These are phyloP conservation scores for Fusarium fujikuroi DNA, from an alignment of 2,329 filamentous ascomycete species.

Conservation along the genomic window DNA sequence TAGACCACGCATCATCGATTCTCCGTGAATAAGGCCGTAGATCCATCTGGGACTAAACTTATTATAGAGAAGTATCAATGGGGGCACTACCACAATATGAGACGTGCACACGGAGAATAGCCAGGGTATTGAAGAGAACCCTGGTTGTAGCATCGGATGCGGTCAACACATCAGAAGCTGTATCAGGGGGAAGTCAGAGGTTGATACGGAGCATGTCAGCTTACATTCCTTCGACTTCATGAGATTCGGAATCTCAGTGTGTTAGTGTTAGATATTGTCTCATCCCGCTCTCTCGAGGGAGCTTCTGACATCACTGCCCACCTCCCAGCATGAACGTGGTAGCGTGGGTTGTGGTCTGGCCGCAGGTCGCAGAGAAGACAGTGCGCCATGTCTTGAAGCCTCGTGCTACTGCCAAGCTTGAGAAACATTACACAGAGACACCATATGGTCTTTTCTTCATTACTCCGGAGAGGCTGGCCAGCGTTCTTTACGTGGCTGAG, in stretches of 20 bases:
- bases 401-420: slow-evolving; percentile 16
- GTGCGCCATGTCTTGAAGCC: slow-evolving; percentile 36
- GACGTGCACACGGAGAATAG: slow-evolving; percentile 45
- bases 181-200: slow-evolving; percentile 25
- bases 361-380: slow-evolving; percentile 26
- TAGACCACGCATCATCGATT: slow-evolving; percentile 24
- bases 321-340: slow-evolving; percentile 16
- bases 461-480: slow-evolving; percentile 38
- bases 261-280: slow-evolving; percentile 32
- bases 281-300: slow-evolving; percentile 29
- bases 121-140: slow-evolving; percentile 38
- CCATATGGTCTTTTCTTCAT: slow-evolving; percentile 34
- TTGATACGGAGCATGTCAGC: slow-evolving; percentile 26
- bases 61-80: slow-evolving; percentile 1
- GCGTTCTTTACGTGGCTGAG: slow-evolving; percentile 34
- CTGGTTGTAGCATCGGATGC: slow-evolving; percentile 33
- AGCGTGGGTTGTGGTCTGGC: slow-evolving; percentile 3
- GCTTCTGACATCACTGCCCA: slow-evolving; percentile 38
- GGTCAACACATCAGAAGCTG: slow-evolving; percentile 36
- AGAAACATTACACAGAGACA: slow-evolving; percentile 35
- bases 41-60: slow-evolving; percentile 34
- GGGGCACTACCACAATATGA: slow-evolving; percentile 34
- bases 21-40: slow-evolving; percentile 34
- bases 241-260: slow-evolving; percentile 17
- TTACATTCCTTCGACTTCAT: slow-evolving; percentile 2